Conservation (phyloP, 495 filamentous ascomycete species). For the Amniculicola lignicola region DNA sequence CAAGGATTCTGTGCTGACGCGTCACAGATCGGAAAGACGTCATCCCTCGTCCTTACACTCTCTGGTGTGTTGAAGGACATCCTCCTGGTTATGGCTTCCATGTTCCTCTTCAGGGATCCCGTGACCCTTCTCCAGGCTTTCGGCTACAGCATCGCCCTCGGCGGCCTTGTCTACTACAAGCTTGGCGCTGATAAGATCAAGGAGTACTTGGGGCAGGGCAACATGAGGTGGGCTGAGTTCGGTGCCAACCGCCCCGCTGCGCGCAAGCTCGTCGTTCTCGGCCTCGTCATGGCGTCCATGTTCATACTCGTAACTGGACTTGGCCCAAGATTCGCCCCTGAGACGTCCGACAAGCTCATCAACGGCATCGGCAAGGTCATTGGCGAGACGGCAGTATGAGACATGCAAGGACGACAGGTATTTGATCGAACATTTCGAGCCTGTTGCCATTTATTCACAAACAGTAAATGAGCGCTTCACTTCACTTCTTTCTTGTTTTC, state of each 20-base stretch:
- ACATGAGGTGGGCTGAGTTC: constrained; percentile 80
- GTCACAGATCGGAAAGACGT: constrained; percentile 89
- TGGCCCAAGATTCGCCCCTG: constrained; percentile 27
- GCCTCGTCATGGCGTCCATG: constrained; percentile 57
- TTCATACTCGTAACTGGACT: constrained; percentile 66
- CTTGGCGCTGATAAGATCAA: constrained; percentile 82
- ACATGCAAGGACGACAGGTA: too few relatives aligned
- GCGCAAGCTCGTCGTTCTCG: constrained; percentile 72
- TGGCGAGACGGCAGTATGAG: constrained; percentile 12
- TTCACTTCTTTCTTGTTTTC: constrained; percentile 23
- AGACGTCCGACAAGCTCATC: constrained; percentile 11
- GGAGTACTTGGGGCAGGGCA: constrained; percentile 66
- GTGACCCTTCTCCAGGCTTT: constrained; percentile 84
- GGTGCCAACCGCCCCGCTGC: constrained; percentile 68
- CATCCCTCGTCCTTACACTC: constrained; percentile 91
- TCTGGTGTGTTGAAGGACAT: constrained; percentile 99
- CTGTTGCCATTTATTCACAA: neutral
- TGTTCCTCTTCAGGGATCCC: constrained; percentile 82
- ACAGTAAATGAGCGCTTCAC: neutral
- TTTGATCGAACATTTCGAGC: neutral
- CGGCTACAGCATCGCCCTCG: constrained; percentile 87
- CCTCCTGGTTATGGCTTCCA: constrained; percentile 83
- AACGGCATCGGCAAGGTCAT: constrained; percentile 18
- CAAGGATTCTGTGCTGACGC: constrained; percentile 16
- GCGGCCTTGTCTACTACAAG: constrained; percentile 95